Base-by-base conservation (phyloP, 2,329 filamentous ascomycete genomes). In the Beauveria rudraprayagi region DNA sequence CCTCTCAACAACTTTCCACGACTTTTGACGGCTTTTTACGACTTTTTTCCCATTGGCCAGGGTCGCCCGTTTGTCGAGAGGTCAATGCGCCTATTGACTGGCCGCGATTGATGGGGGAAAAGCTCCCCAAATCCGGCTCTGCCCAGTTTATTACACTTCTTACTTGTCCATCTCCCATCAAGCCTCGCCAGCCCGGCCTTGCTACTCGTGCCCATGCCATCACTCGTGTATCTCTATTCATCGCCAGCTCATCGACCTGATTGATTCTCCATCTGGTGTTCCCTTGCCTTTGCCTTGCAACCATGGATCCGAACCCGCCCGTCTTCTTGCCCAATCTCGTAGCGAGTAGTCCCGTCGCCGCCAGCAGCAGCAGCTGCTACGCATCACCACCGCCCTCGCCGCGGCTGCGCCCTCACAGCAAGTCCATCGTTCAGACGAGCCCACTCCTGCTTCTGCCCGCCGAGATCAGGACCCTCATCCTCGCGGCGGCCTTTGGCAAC, bases 401-500 rank as follows among this genome's bases (percentile, higher is more conserved):
- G 11, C 55, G 19, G 7, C 44, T 19, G 30, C 46, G 17, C 17
- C 56, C 41, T 30, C 17, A 22, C 26, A 16, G 26, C n/a, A 52
- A 19, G 22, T 22, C 50, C 7, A 53, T 53, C 9, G n/a, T 60
- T 26, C 48, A 52, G 19, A 48, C 41, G 16, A 60, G 57, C 30
- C 9, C 19, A 16, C 50, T 60, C 10, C 41, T 60, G 8, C 41
- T 22, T 9, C 43, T 60, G n/a, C 57, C 57, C 3, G 50, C 30
- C 16, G 57, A 60, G 19, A 40, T 60, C 28, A 47, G 50, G 19
- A 17, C 10, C 30, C 50, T 60, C 28, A 54, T 60, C 41, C 57
- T 60, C 41, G 41, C 47, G 17, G 57, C 57, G 1, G 57, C 57
- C 41, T 60, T 60, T 48, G 57, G 57, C 22, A 26, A 44, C 50